Base-by-base conservation (phyloP, 2,329 filamentous ascomycete genomes). In the Aspergillus hortae region DNA sequence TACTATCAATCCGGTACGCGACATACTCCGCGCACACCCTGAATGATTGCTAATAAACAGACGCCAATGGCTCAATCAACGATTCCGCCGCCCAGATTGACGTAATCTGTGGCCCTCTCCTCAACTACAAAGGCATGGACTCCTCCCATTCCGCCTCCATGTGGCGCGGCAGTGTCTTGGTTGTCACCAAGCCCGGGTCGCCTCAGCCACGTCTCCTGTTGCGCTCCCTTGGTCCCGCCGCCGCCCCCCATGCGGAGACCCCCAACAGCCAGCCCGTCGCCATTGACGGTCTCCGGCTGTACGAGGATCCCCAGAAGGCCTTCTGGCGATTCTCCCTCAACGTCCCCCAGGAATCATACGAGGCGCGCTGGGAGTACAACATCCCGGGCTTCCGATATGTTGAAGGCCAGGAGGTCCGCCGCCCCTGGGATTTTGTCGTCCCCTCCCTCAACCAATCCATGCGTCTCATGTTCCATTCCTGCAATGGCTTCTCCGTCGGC, bases 161-260 rank as follows among this genome's bases (percentile, higher is more conserved):
- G 44, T 97, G 92, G 92, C 78, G 89, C 62, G 92, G 92, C 52
- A 95, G 90, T 68, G 88, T 95, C 6, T 75, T 96, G 61, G 76
- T 96, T 46, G 90, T 96, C 48, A 88, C 87, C 14, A 85, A 81
- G 47, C 88, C 90, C 4, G 88, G 88, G 21, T 84, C 82, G 63
- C 75, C 77, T 17, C 80, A 83, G 56, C 79, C 80, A 1, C 74
- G 80, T 56, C 84, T 95, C 38, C 77, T 78, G 23, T 70, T 74
- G 57, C 68, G 67, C 53, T 64, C 67, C 35, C 51, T 61, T 6
- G 71, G 69, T 33, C 63, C 35, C 14, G 35, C 69, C 33, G 63
- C 69, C 15, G 53, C 40, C 44, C 23, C 50, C 40, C 59, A 56
- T 35, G 57, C 27, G 27, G 50, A 6, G 48, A 49, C 14, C 32